Percentiles rank a stretch among this genome's conserved stretches.
Conservation (phyloP, 495 filamentous ascomycete genomes). For the Penicillium angulare region DNA sequence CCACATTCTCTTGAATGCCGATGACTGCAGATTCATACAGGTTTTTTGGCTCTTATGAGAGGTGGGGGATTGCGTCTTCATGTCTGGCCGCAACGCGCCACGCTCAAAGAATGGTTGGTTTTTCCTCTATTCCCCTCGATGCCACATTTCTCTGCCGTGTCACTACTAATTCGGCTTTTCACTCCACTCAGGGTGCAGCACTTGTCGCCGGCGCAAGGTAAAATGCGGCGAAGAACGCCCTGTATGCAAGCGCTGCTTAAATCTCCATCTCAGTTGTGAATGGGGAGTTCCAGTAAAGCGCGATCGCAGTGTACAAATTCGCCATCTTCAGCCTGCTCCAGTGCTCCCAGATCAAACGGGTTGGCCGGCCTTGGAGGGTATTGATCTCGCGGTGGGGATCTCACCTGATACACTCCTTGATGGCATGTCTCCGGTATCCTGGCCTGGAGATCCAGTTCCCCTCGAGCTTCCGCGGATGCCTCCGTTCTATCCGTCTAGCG, state of each 20-base stretch:
- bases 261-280: conserved; percentile 34
- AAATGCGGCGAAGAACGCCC: conserved; percentile 56
- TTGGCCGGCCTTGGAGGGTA: conserved; percentile 12
- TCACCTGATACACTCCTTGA: conserved; percentile 8
- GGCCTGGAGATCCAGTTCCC: conserved; percentile 13
- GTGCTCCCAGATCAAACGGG: conserved; percentile 4
- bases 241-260: conserved; percentile 44
- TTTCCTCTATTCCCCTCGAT: conserved; percentile 1
- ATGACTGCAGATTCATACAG: conserved; percentile 12
- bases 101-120: conserved; percentile 44
- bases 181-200: conserved; percentile 40
- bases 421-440: conserved; percentile 18
- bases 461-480: conserved; percentile 5
- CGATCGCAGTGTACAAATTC: conserved; percentile 26
- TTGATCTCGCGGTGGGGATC: conserved; percentile 10
- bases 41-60: conserved; percentile 7
- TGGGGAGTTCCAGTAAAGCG: conserved; percentile 39
- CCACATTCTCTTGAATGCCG: not conserved
- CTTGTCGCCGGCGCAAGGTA: conserved; percentile 55
- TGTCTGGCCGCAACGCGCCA: conserved; percentile 46
- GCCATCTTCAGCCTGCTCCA: conserved; percentile 32
- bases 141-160: not conserved
- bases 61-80: conserved; percentile 27
- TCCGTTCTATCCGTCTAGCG: conserved; percentile 9
- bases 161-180: not conserved